Conservation (phyloP, 192 early-diverging fungal genomes). For the Coemansia sp. region DNA sequence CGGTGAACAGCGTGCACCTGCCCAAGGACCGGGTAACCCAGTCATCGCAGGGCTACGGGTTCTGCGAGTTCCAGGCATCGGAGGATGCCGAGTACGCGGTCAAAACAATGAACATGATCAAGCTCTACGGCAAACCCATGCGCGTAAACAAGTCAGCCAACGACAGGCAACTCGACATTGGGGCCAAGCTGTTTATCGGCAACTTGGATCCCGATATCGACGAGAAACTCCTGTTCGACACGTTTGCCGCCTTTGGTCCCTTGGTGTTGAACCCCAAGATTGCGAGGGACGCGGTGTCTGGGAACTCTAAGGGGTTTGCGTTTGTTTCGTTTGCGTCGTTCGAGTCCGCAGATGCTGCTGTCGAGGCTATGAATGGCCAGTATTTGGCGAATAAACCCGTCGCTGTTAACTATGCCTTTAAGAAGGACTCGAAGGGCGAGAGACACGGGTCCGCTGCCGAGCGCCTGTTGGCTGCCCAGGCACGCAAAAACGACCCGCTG, state of each 20-base stretch:
- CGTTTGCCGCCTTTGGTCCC: slow-evolving; percentile 90
- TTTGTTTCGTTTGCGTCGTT: slow-evolving; percentile 92
- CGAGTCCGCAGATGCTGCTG: slow-evolving; percentile 92
- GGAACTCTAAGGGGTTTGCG: slow-evolving; percentile 87
- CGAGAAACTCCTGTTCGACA: slow-evolving; percentile 88
- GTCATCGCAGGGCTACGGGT: slow-evolving; percentile 90
- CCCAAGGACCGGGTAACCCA: slow-evolving; percentile 97
- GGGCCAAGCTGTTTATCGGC: slow-evolving; percentile 94
- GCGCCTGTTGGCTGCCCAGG: slow-evolving; percentile 85
- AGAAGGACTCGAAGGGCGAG: slow-evolving; percentile 98
- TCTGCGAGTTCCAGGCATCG: slow-evolving; percentile 89
- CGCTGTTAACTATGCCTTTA: slow-evolving; percentile 87
- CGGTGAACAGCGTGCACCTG: slow-evolving; percentile 89
- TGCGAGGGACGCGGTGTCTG: slow-evolving; percentile 78
- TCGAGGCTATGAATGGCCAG: slow-evolving; percentile 97
- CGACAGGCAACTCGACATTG: slow-evolving; percentile 85
- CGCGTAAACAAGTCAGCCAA: slow-evolving; percentile 90
- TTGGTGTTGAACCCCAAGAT: slow-evolving; percentile 84
- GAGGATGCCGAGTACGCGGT: slow-evolving; percentile 96
- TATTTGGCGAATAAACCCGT: slow-evolving; percentile 92
- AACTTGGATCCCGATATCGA: slow-evolving; percentile 91
- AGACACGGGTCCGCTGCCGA: slow-evolving; percentile 92
- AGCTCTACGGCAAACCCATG: slow-evolving; percentile 91
- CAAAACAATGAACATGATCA: slow-evolving; percentile 95
- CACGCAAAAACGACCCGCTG: slow-evolving; percentile 64